Evolutionary conservation across 179 eudicot genomes (phyloP), one percentile per base, ranked within the genome.

Genomic region (Amaranthus tricolor): DNA sequence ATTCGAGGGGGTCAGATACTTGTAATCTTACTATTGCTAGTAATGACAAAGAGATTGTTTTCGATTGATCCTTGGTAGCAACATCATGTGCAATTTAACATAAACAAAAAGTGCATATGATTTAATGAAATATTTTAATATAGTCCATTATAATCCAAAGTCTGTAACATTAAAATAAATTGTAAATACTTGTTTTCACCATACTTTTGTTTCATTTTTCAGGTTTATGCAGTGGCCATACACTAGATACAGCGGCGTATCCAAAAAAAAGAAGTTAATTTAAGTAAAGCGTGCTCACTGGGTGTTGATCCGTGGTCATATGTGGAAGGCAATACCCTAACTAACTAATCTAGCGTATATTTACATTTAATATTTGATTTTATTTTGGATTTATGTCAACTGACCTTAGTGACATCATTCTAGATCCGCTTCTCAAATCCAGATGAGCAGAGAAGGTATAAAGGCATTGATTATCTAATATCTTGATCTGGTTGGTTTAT

Each of bases 401-500:
- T 31, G 40, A 31, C 40, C 2, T 31, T 4, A 31, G 3, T 31
- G 40, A 31, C 40, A 31, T 31, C 3, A 31, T 4, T 31, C 40
- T 31, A 2, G 4, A 31, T 31, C 40, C 40, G n/a, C 40, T 4
- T 4, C 2, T 31, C 2, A 31, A 31, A 4, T 31, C 40, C 50
- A 62, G 16, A 66, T 71, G 70, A 67, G 59, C 69, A 67, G 70
- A 67, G 59, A 64, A 67, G 52, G 59, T 45, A 44, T 31, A 1
- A 19, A 21, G 49, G 52, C 44, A 17, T 67, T 67, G 44, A 51
- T 60, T 47, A 68, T 68, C 19, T 53, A 68, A 52, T 68, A 51
- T 19, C 74, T 60, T 79, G 70, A 79, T 54, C 59, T 56, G 51
- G 45, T 74, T 70, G 75, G 58, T 74, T 70, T 47, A 66, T 69